A percentile compares a stretch with the other conserved stretches of the same genome.
These are phyloP conservation scores for Parsonsia alboflavescens DNA, from an alignment of 257 asterid genomes.

Conservation along the genomic window DNA sequence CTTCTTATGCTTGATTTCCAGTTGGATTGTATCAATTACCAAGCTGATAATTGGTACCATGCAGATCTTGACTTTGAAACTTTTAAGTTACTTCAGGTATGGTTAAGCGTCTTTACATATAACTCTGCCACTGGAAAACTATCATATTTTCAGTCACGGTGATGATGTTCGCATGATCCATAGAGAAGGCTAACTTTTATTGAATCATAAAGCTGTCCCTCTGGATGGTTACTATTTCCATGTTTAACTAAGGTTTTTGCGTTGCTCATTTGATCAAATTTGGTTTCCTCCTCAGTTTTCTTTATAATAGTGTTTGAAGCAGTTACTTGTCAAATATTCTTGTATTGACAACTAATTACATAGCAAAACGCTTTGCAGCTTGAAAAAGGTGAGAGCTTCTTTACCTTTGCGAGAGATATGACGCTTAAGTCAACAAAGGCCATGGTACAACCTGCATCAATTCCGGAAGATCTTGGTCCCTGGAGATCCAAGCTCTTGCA, in stretches of 20 bases:
- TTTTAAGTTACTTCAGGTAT: conserved; percentile 86
- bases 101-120: not conserved
- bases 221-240: not conserved
- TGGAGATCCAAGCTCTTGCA: conserved; percentile 88
- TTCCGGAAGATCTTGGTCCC: conserved; percentile 79
- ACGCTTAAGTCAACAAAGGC: conserved; percentile 86
- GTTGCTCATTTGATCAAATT: not conserved
- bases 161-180: not conserved
- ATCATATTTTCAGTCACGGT: not conserved
- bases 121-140: not conserved
- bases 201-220: not conserved
- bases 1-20: conserved; percentile 82
- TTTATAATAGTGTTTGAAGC: not conserved
- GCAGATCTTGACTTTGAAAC: conserved; percentile 98
- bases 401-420: conserved; percentile 94
- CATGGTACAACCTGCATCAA: conserved; percentile 47
- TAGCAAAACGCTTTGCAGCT: conserved; percentile 38
- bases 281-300: not conserved
- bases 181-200: not conserved
- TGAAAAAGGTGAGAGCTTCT: conserved; percentile 93
- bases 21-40: conserved; percentile 86
- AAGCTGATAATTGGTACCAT: conserved; percentile 86
- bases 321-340: not conserved
- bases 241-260: too few relatives aligned
- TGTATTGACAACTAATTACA: conserved; percentile 1